Evolutionary conservation across 768 basidiomycete genomes (phyloP).

Genomic region (Mycena haematopus): DNA sequence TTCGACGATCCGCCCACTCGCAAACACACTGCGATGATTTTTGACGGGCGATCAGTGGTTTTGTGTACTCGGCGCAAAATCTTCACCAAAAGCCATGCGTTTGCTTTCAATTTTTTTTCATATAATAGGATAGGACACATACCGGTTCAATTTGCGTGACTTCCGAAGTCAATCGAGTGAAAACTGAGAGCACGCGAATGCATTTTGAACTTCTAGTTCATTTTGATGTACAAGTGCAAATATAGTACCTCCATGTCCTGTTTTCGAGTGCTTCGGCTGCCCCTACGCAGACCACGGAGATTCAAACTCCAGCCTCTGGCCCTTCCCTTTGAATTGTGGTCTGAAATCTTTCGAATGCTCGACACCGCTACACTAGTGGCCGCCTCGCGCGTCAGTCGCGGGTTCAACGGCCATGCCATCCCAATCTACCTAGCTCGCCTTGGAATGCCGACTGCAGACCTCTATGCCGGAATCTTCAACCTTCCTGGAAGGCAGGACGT

Average conservation of each 20-base stretch:
- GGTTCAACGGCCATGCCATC: slow-evolving; percentile 16
- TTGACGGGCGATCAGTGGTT: too few relatives aligned
- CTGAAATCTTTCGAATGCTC: slow-evolving; percentile 18
- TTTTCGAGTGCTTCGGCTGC: neutral
- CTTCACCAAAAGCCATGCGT: too few relatives aligned
- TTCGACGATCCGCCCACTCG: too few relatives aligned
- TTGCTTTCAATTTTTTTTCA: too few relatives aligned
- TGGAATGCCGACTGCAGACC: neutral
- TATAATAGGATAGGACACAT: too few relatives aligned
- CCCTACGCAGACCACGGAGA: neutral
- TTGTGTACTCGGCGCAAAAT: too few relatives aligned
- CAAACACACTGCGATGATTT: too few relatives aligned
- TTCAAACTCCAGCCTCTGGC: neutral
- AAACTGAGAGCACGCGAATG: too few relatives aligned
- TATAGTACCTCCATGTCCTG: slow-evolving; percentile 2
- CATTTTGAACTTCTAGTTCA: too few relatives aligned
- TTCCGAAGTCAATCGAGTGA: too few relatives aligned
- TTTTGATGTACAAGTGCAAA: too few relatives aligned
- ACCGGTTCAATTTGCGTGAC: too few relatives aligned
- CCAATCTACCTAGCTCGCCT: slow-evolving; percentile 13
- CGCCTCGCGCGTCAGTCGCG: slow-evolving; percentile 11
- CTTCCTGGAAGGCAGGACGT: neutral
- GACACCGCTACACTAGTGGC: slow-evolving; percentile 1
- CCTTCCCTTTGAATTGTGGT: slow-evolving; percentile 19
- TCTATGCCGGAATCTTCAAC: neutral